Evolutionary conservation across 768 basidiomycete genomes (phyloP).

Genomic region (Podaxis carcinomalis): DNA sequence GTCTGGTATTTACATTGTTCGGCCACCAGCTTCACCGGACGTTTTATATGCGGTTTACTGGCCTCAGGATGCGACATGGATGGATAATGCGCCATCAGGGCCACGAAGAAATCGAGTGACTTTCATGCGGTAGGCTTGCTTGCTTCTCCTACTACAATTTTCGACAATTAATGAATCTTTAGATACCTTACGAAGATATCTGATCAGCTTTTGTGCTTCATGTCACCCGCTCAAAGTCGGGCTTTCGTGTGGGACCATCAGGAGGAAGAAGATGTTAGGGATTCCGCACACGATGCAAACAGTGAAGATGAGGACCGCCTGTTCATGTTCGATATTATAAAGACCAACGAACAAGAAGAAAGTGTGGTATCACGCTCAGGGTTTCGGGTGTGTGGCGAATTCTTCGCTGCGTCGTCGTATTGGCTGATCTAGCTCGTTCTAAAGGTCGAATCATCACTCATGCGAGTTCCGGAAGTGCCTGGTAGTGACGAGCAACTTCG

Average conservation of each 20-base stretch:
- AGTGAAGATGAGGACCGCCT: constrained; percentile 47
- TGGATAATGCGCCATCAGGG: constrained; percentile 39
- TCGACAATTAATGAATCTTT: neutral
- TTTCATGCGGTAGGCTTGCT: constrained; percentile 51
- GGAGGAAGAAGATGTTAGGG: constrained; percentile 16
- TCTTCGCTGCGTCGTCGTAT: too few species aligned
- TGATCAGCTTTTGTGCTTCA: constrained; percentile 49
- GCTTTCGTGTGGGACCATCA: constrained; percentile 41
- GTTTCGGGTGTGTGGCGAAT: constrained; percentile 33
- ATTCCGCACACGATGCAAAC: constrained; percentile 23
- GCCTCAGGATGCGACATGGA: constrained; percentile 60
- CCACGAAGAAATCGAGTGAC: constrained; percentile 50
- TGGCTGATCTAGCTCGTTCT: neutral
- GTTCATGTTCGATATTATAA: constrained; percentile 49
- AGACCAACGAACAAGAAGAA: constrained; percentile 54
- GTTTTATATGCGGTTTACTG: constrained; percentile 51
- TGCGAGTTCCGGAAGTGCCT: neutral
- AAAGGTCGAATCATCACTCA: neutral
- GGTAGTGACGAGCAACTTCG: neutral
- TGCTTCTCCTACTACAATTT: too few species aligned
- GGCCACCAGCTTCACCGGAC: constrained; percentile 13
- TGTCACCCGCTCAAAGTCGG: constrained; percentile 43
- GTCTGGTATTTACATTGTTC: constrained; percentile 47
- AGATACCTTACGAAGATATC: constrained; percentile 60
- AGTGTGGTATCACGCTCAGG: constrained; percentile 37